Evolutionary conservation across 331 rosid genomes (phyloP).

Genomic region (Erythrophleum ivorense): DNA sequence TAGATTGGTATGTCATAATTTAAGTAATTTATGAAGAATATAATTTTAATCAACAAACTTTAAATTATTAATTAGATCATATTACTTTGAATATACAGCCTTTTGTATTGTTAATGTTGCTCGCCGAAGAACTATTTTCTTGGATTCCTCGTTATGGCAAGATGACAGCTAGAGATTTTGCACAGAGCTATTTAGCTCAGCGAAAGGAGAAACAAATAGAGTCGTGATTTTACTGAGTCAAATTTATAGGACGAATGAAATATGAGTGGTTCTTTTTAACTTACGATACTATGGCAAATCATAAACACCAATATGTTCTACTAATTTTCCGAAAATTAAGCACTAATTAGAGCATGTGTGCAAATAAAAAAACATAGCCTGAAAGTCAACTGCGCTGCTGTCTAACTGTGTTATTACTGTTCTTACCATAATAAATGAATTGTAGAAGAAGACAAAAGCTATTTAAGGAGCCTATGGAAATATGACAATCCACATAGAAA

Average conservation of each 20-base stretch:
- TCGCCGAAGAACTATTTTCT: background rate
- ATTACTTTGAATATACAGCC: background rate
- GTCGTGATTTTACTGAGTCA: slow-evolving; percentile 9
- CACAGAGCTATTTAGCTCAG: slow-evolving; percentile 5
- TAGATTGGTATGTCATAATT: too few relatives aligned
- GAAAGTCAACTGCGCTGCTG: background rate
- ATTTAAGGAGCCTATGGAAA: background rate
- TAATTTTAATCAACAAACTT: too few relatives aligned
- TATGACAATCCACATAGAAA: background rate
- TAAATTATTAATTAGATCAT: too few relatives aligned
- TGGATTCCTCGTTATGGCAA: slow-evolving; percentile 36
- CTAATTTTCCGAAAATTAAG: background rate
- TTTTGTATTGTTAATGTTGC: background rate
- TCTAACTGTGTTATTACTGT: background rate
- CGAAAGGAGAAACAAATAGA: background rate
- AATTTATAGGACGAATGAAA: background rate
- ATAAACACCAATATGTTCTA: background rate
- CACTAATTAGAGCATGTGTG: slow-evolving; percentile 7
- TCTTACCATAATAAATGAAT: background rate
- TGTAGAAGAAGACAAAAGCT: too few relatives aligned
- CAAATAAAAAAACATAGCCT: background rate
- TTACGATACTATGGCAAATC: slow-evolving; percentile 7
- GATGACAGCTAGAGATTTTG: slow-evolving; percentile 36
- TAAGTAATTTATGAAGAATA: too few relatives aligned
- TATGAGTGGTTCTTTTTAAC: background rate